Evolutionary conservation across 306 rosid genomes (phyloP).

Genomic region (Glycine soja): DNA sequence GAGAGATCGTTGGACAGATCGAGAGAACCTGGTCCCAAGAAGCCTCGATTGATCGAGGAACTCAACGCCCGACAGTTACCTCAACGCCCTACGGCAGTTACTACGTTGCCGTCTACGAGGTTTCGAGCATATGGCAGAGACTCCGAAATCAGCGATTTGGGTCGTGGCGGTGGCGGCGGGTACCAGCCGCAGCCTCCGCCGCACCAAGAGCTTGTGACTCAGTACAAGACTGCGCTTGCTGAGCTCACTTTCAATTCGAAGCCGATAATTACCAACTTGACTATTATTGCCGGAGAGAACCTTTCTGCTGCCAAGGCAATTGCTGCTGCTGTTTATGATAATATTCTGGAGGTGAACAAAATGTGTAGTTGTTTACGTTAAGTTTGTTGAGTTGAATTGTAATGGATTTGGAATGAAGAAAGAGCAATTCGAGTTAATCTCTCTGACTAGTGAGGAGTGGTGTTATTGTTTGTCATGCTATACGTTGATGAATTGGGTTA

Average conservation of each 20-base stretch:
- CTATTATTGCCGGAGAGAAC: conserved; percentile 95
- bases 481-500: conserved; percentile 21
- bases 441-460: not conserved
- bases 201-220: conserved; percentile 88
- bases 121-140: conserved; percentile 64
- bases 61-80: conserved; percentile 64
- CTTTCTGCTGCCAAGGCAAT: conserved; percentile 77
- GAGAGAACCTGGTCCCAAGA: conserved; percentile 81
- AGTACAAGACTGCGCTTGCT: conserved; percentile 86
- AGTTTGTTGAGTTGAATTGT: conserved; percentile 53
- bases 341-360: conserved; percentile 93
- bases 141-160: conserved; percentile 56
- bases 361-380: conserved; percentile 40
- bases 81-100: conserved; percentile 58
- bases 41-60: conserved; percentile 75
- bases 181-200: conserved; percentile 84
- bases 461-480: conserved; percentile 33
- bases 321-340: conserved; percentile 69
- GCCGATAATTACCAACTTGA: conserved; percentile 93
- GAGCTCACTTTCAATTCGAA: conserved; percentile 98
- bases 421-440: conserved; percentile 7
- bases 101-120: conserved; percentile 54
- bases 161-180: conserved; percentile 60
- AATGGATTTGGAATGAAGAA: conserved; percentile 40
- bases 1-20: conserved; percentile 86